Base-by-base conservation (phyloP, 768 basidiomycete genomes). In the Mycena galopus region DNA sequence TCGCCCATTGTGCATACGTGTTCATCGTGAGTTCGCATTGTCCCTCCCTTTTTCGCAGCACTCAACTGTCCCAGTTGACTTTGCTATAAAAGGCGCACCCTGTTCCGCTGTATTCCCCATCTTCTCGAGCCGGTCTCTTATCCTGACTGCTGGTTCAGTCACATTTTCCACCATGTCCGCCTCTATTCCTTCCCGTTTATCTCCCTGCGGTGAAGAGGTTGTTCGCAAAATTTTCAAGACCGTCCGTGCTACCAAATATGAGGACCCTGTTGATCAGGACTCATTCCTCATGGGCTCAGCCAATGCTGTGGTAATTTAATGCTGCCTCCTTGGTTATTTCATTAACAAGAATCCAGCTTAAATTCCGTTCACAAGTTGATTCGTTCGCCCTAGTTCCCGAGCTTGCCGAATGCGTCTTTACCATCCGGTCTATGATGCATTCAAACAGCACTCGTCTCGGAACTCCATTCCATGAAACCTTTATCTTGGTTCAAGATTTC, bases 351-450 rank as follows among this genome's bases (percentile, higher is more conserved):
- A 47, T 42, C 44, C 44, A 47, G 44, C 69, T 71, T 21, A 1
- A 29, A 23, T 55, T 60, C 33, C 56, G 58, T 1, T 25, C 30
- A 0, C 63, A 65, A 12, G 29, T 65, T 10, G 57, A 56, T 8
- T 65, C 69, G 0, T 67, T 67, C 9, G 57, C 66, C 3, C 8
- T 19, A 2, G 29, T 47, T 1, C 25, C 64, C 6, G 64, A 65
- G n/a, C 6, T 65, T 25, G 51, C 51, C 27, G 59, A 61, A 39
- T 53, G 58, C 9, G 51, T 62, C 12, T 69, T 65, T 21, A 16
- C 57, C 3, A 47, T 71, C n/a, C 69, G 69, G 0, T 16, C 63
- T 4, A 5, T 6, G 2, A 25, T 71, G 27, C 35, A n/a, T 0
- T 23, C 6, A 1, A 71, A 60, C 21, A 58, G 53, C 10, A 3